Evolutionary conservation across 345 rosid species (phyloP), one percentile per base, ranked within the genome.

Genomic region (Populus pruinosa): DNA sequence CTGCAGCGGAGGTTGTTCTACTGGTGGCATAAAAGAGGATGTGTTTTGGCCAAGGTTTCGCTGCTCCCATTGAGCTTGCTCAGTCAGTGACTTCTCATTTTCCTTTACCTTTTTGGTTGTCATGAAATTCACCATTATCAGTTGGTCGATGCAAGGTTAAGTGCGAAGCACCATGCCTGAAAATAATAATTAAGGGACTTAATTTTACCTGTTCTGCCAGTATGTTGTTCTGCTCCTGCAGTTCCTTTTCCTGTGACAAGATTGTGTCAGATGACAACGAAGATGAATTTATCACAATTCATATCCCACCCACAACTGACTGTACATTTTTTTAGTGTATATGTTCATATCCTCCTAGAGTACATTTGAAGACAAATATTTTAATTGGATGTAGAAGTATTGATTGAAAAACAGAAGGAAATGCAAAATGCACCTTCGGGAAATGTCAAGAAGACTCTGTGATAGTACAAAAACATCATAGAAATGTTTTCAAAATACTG

Each of bases 181-280:
- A 8, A n/a, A 18, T 31, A 5, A 18, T 1, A 29, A 2, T 13
- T 31, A 8, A 67, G 71, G 5, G 25, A 53, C 20, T 14, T 33
- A 33, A 33, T 33, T 66, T 74, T 76, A 94, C 98, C 96, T 91
- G 80, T 77, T 90, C 88, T 55, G 79, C 78, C 12, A 94, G 87
- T 70, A 73, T 70, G 69, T 83, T 87, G 80, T 89, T 90, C 20
- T 90, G 88, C 69, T 89, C 90, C 77, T 69, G 87, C 59, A 94
- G 68, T 16, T 80, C 72, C 79, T 78, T 93, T 38, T 89, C 93
- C 97, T 92, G 89, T 61, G 49, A 75, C 21, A 79, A 18, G 43
- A 5, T 56, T 55, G 4, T 9, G 71, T 86, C 74, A 82, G 63
- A 10, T 69, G 50, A 47, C 74, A 47, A 13, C 31, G 68, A 64